Conservation (phyloP, 257 asterid genomes). For the Rehmannia glutinosa region DNA sequence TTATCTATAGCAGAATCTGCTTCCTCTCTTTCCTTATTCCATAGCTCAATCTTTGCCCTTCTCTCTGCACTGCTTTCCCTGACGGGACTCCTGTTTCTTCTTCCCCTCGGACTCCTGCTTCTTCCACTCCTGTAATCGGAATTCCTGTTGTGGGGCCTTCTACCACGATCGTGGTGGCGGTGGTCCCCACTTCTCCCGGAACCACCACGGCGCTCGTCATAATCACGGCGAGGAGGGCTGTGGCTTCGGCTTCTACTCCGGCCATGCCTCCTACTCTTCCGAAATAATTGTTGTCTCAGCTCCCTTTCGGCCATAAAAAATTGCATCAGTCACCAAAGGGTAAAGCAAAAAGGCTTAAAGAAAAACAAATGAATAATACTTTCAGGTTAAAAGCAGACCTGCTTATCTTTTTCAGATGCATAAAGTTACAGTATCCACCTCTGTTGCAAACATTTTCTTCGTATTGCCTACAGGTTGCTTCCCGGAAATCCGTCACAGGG, state of each 20-base stretch:
- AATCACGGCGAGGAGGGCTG: conserved; percentile 53
- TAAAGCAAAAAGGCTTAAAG: background rate
- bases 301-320: conserved; percentile 42
- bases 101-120: conserved; percentile 71
- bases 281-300: conserved; percentile 69
- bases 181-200: conserved; percentile 61
- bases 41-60: conserved; percentile 75
- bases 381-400: conserved; percentile 36
- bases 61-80: conserved; percentile 78
- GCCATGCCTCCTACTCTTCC: conserved; percentile 56
- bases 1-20: conserved; percentile 35
- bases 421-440: conserved; percentile 93
- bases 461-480: conserved; percentile 87
- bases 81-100: conserved; percentile 65
- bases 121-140: conserved; percentile 67
- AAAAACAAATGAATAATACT: background rate
- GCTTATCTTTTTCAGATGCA: conserved; percentile 88
- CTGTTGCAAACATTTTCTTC: conserved; percentile 91
- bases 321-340: conserved; percentile 13
- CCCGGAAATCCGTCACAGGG: conserved; percentile 91
- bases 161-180: conserved; percentile 62
- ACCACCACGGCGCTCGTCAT: conserved; percentile 54
- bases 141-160: conserved; percentile 83
- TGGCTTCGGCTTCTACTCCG: conserved; percentile 73
- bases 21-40: conserved; percentile 78